Evolutionary conservation across 129 eudicot species (phyloP), one percentile per base, ranked within the genome.

Genomic region (Dittrichia graveolens): DNA sequence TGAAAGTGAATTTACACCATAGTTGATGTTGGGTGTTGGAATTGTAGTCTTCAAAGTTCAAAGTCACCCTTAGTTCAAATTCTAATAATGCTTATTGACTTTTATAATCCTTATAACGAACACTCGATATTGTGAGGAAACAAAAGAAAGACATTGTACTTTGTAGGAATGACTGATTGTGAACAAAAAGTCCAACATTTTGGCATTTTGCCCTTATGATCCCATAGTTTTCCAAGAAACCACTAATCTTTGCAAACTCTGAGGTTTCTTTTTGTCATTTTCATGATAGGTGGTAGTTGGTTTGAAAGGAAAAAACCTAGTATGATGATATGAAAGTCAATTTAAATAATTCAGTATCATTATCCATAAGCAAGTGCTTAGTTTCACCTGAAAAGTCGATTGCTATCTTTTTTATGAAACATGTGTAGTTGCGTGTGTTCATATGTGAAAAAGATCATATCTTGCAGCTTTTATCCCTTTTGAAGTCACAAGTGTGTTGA

Each of bases 401-500:
- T 9, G 31, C n/a, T 11, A 31, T 10, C 31, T 38, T 62, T 37
- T 61, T 6, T 46, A 11, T 38, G 57, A 58, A 45, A 47, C 52
- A 73, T 49, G n/a, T 61, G 41, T 50, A 47, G 49, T 24, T 24
- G 65, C 8, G 18, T 37, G 38, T 65, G 24, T 46, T 42, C 53
- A 14, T 53, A 7, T 24, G 31, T 62, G 13, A 61, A 61, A 11
- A 19, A 40, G 14, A 9, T 74, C 16, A 44, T 64, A 50, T 63
- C 16, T 14, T 74, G 53, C 62, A 7, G 59, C 70, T 61, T 53
- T 14, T 14, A 35, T 64, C 24, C 45, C 39, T 73, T 42, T 14
- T 14, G 13, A 72, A 43, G n/a, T 53, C 3, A 50, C 64, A 8
- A 57, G 19, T 54, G 19, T 66, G 57, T 62, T 64, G 48, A 75